Evolutionary conservation across 495 filamentous ascomycete species (phyloP).

Genomic region (Staphylotrichum longicolle): DNA sequence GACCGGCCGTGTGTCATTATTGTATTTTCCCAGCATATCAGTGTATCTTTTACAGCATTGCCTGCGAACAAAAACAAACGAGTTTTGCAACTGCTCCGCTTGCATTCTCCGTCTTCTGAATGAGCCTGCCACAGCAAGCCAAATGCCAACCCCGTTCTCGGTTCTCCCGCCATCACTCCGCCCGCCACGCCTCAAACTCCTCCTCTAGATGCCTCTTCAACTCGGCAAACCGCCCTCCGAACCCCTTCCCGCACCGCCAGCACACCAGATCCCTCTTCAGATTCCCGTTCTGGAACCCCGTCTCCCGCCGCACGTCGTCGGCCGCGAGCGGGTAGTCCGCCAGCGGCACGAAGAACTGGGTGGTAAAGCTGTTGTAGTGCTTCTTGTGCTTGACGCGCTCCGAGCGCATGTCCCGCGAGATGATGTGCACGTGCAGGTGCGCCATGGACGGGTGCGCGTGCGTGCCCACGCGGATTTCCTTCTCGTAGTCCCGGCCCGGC

Average conservation of each 20-base stretch:
- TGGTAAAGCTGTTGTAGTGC: slow-evolving; percentile 91
- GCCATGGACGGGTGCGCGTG: slow-evolving; percentile 91
- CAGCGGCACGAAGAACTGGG: slow-evolving; percentile 80
- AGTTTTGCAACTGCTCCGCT: no score
- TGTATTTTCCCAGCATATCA: no score
- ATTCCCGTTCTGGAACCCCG: slow-evolving; percentile 50
- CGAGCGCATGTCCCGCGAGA: slow-evolving; percentile 70
- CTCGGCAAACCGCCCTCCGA: slow-evolving; percentile 66
- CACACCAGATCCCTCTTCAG: slow-evolving; percentile 65
- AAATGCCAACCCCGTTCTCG: no score
- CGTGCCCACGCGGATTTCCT: slow-evolving; percentile 73
- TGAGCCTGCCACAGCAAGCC: no score
- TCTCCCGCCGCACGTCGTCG: slow-evolving; percentile 59
- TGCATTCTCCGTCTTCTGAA: no score
- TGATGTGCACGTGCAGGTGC: slow-evolving; percentile 86
- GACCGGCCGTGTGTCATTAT: no score
- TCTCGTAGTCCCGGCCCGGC: slow-evolving; percentile 70
- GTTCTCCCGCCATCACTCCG: slow-evolving; percentile 42
- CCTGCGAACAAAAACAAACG: no score
- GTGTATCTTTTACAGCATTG: no score
- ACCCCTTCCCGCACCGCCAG: slow-evolving; percentile 79
- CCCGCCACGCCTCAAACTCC: slow-evolving; percentile 83
- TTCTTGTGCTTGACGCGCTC: slow-evolving; percentile 71
- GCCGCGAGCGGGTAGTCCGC: slow-evolving; percentile 72
- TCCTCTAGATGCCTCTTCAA: slow-evolving; percentile 76